Evolutionary conservation across 495 filamentous ascomycete genomes (phyloP).

Genomic region (Penicillium turbatum): DNA sequence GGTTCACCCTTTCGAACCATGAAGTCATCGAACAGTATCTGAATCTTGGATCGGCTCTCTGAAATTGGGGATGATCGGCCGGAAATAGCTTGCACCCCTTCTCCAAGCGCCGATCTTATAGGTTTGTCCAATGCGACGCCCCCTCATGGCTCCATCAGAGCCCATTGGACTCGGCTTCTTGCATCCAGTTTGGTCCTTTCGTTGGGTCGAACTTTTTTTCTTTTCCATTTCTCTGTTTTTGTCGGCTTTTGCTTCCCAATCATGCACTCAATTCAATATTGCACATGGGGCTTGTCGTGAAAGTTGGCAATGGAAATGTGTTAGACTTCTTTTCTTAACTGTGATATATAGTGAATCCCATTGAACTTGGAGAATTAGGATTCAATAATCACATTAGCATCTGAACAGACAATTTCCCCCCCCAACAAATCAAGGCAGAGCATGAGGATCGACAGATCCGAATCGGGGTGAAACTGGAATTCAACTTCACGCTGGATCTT

Average conservation of each 20-base stretch:
- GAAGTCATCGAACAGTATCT: constrained; percentile 12
- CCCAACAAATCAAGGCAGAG: background rate
- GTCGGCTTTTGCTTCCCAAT: background rate
- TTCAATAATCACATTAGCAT: too few species aligned
- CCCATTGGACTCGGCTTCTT: background rate
- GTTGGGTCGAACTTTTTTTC: background rate
- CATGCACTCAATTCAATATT: too few species aligned
- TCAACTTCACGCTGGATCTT: too few species aligned
- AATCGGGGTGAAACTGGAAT: background rate
- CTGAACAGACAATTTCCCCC: too few species aligned
- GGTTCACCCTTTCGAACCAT: constrained; percentile 3
- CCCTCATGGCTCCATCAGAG: background rate
- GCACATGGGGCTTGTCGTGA: too few species aligned
- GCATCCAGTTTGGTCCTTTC: background rate
- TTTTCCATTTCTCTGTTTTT: background rate
- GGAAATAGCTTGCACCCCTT: constrained; percentile 7
- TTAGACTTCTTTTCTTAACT: too few species aligned
- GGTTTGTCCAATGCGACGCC: background rate
- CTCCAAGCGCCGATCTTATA: constrained; percentile 2
- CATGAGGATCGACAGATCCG: background rate
- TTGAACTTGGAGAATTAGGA: too few species aligned
- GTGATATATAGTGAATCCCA: too few species aligned
- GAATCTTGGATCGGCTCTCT: constrained; percentile 3
- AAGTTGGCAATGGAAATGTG: background rate
- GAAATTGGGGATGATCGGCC: constrained; percentile 1